Evolutionary conservation across 192 early-diverging fungal genomes (phyloP), one percentile per base, ranked within the genome.

Genomic region (Hyaloraphidium curvatum): DNA sequence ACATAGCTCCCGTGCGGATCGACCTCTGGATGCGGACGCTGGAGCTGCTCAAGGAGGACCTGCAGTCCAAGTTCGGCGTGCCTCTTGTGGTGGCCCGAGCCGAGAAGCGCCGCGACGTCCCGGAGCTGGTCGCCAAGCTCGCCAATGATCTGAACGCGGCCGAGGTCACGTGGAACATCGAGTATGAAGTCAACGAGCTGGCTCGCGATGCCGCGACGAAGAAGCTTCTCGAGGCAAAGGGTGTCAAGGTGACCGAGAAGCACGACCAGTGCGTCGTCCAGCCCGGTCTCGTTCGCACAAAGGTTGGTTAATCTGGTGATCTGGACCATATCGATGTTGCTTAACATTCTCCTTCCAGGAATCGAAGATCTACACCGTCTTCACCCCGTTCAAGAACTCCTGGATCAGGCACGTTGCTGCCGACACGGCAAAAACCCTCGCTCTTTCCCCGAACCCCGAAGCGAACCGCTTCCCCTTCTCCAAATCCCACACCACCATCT

Each of bases 211-310:
- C 7, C 9, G n/a, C n/a, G 33, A n/a, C n/a, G 33, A 37, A 7
- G n/a, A n/a, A 37, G 33, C 9, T n/a, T 7, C 9, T 37, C 9
- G 33, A 7, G 33, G 28, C 3, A 59, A 31, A 19, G 30, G 9
- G 19, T 25, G 33, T 28, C 5, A 16, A 13, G 43, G 9, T 3
- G 55, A 51, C 61, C 40, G 31, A 53, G 28, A 27, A 4, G 16
- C 65, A 80, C n/a, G 76, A 79, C 56, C 76, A 80, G 62, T 71
- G 73, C 50, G 57, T 80, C 17, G 55, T 78, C 1, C 56, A 60
- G 7, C 80, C 80, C 2, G 64, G 62, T 13, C 53, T 56, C 7
- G 55, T 75, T 2, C 58, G 40, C 26, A 74, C 73, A 14, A 77
- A 79, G 33, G 33, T 37, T 11, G 33, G 33, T n/a, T n/a, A n/a